These are phyloP conservation scores for Climacium dendroides DNA, from an alignment of 225 moss, liverwort and hornwort genomes.

Conservation along the genomic window DNA sequence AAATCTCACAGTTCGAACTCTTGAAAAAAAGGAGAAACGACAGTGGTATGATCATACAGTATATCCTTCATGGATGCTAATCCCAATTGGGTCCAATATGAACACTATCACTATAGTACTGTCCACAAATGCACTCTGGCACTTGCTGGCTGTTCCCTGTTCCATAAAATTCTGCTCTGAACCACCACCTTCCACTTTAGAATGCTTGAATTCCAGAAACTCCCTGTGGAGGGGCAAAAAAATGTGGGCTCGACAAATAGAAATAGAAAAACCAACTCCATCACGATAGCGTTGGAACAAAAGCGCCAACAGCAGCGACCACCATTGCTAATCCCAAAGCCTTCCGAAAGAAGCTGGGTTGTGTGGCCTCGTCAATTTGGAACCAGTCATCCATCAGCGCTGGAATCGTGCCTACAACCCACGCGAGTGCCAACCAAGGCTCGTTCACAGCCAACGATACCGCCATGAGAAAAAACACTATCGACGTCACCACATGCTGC, in stretches of 20 bases:
- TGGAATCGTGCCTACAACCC: constrained; percentile 25
- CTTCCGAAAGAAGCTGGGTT: constrained; percentile 28
- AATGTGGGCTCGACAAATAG: constrained; percentile 11
- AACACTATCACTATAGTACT: neutral
- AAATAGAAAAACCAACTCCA: neutral
- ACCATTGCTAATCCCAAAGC: constrained; percentile 24
- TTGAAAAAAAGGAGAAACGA: neutral
- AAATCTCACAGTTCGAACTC: neutral
- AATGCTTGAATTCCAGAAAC: neutral
- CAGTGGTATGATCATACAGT: neutral
- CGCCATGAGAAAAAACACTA: constrained; percentile 1
- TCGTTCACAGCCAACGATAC: constrained; percentile 15
- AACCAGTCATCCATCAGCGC: constrained; percentile 53
- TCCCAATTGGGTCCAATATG: neutral
- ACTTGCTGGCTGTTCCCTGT: neutral
- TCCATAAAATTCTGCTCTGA: neutral
- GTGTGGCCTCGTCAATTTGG: constrained; percentile 41
- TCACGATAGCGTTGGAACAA: constrained; percentile 9
- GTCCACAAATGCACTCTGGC: neutral
- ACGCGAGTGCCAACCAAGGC: constrained; percentile 33
- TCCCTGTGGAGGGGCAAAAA: neutral
- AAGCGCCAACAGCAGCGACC: constrained; percentile 18
- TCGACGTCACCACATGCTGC: constrained; percentile 25
- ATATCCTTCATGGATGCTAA: neutral
- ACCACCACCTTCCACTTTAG: neutral